Evolutionary conservation across 345 rosid genomes (phyloP).

Genomic region (Mercurialis annua): DNA sequence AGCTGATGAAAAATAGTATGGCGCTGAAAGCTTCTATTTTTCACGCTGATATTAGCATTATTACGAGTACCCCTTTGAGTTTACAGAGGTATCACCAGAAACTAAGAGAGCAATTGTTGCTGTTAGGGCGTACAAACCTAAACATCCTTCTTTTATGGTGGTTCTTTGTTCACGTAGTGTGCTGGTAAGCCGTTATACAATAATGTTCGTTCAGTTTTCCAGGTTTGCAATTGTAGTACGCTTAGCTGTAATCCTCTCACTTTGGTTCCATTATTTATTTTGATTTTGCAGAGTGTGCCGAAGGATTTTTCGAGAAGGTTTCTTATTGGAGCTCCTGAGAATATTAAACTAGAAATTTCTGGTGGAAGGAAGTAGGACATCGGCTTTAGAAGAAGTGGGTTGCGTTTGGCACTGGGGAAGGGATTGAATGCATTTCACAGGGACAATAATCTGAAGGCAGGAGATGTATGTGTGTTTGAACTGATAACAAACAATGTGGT

Average conservation of each 20-base stretch:
- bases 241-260: background rate
- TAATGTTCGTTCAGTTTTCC: background rate
- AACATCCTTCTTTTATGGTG: slow-evolving; percentile 38
- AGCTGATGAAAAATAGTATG: slow-evolving; percentile 9
- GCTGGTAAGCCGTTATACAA: slow-evolving; percentile 16
- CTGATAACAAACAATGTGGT: slow-evolving; percentile 1
- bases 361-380: slow-evolving; percentile 19
- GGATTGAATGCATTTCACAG: slow-evolving; percentile 22
- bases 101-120: slow-evolving; percentile 34
- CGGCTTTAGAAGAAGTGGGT: background rate
- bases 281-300: slow-evolving; percentile 27
- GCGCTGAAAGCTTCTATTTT: slow-evolving; percentile 9
- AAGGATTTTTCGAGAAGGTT: slow-evolving; percentile 7
- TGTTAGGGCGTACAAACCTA: slow-evolving; percentile 34
- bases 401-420: background rate
- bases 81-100: slow-evolving; percentile 20
- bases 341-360: slow-evolving; percentile 24
- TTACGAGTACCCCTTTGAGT: too few species aligned
- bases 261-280: background rate
- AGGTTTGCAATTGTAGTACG: background rate
- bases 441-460: slow-evolving; percentile 10
- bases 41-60: slow-evolving; percentile 17
- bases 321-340: background rate
- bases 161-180: slow-evolving; percentile 24
- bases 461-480: slow-evolving; percentile 26